Conservation (phyloP, 1,284 basidiomycete genomes). For the Irpex sp. region DNA sequence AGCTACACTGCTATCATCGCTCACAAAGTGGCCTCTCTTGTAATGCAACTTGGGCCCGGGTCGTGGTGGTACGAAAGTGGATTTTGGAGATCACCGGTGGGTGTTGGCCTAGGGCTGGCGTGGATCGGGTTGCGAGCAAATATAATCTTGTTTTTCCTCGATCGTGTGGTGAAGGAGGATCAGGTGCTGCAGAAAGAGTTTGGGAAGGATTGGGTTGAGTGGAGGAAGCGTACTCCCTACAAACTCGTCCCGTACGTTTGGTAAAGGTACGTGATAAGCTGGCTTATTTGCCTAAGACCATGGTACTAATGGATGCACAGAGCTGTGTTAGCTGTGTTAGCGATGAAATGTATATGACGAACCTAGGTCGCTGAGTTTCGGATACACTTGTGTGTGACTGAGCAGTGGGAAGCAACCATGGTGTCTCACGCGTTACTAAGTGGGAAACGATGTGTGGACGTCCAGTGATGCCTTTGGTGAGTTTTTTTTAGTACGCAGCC, state of each 20-base stretch:
- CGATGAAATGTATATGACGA: no score
- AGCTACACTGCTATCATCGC: slow-evolving; percentile 9
- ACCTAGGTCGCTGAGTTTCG: no score
- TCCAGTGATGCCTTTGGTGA: no score
- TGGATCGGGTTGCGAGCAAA: not conserved
- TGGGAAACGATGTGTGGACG: no score
- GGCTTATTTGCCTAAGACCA: not conserved
- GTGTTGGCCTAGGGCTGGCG: not conserved
- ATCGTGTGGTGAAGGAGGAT: slow-evolving; percentile 13
- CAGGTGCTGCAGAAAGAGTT: slow-evolving; percentile 18
- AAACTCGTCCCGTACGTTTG: slow-evolving; percentile 17
- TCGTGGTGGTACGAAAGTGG: slow-evolving; percentile 1
- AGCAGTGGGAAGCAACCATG: no score
- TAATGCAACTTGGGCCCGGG: not conserved
- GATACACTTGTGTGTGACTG: no score
- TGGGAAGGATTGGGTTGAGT: slow-evolving; percentile 18
- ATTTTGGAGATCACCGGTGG: not conserved
- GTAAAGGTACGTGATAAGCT: not conserved
- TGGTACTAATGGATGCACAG: not conserved
- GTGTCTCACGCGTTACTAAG: no score
- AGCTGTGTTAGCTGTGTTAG: not conserved
- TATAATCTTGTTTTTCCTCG: not conserved
- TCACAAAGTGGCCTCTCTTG: not conserved
- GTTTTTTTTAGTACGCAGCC: no score
- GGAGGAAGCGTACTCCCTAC: slow-evolving; percentile 20